Percentiles rank a stretch among this genome's conserved stretches.
These are phyloP conservation scores for Sporisorium reilianum DNA, from an alignment of 1,284 basidiomycete species.

Conservation along the genomic window DNA sequence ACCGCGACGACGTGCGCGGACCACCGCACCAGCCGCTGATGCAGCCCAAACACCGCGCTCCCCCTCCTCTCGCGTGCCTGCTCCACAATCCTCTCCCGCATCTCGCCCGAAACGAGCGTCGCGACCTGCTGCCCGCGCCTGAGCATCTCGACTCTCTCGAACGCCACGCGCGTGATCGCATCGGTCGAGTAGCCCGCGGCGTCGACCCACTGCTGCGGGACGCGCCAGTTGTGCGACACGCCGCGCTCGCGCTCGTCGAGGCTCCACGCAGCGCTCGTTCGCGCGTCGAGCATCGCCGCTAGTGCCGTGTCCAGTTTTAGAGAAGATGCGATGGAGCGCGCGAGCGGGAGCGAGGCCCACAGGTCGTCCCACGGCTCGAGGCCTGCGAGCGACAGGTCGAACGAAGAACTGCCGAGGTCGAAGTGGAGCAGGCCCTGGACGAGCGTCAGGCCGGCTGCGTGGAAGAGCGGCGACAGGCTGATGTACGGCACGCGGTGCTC, in stretches of 20 bases:
- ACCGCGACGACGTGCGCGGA: neutral
- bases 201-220: conserved; percentile 21
- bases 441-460: conserved; percentile 14
- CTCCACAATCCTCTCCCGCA: neutral
- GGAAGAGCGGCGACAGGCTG: conserved; percentile 32
- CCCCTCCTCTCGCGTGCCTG: conserved; percentile 6
- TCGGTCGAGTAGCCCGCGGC: conserved; percentile 30
- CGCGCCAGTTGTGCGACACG: conserved; percentile 42
- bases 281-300: conserved; percentile 17
- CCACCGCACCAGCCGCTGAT: conserved; percentile 32
- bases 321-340: conserved; percentile 11
- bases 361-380: conserved; percentile 51
- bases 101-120: conserved; percentile 29
- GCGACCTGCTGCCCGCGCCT: conserved; percentile 29
- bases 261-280: conserved; percentile 27
- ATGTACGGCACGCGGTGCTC: conserved; percentile 44
- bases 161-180: conserved; percentile 18
- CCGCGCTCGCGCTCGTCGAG: conserved; percentile 29
- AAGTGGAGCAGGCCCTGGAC: conserved; percentile 40
- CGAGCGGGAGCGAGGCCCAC: conserved; percentile 34
- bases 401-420: conserved; percentile 5
- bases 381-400: conserved; percentile 30
- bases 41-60: neutral
- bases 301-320: conserved; percentile 10
- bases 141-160: conserved; percentile 11